Evolutionary conservation across 2,329 filamentous ascomycete species (phyloP).

Genomic region (Neonectria hederae): DNA sequence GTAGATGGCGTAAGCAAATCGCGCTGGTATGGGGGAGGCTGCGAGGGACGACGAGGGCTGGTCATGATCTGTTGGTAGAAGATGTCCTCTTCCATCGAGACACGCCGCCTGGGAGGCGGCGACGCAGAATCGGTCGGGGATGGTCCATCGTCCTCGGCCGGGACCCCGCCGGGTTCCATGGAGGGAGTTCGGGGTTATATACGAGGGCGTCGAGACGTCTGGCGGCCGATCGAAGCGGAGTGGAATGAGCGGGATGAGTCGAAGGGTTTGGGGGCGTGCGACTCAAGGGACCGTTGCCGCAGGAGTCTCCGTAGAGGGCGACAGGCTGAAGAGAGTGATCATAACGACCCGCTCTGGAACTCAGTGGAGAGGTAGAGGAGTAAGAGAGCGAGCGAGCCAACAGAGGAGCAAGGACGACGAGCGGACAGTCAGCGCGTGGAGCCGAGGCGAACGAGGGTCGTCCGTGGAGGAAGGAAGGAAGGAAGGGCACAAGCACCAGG

Average conservation of each 20-base stretch:
- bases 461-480: conserved; percentile 36
- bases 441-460: conserved; percentile 36
- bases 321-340: conserved; percentile 44
- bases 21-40: conserved; percentile 58
- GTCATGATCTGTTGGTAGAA: conserved; percentile 64
- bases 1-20: conserved; percentile 31
- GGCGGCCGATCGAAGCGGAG: conserved; percentile 35
- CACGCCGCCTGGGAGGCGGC: conserved; percentile 55
- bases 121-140: conserved; percentile 44
- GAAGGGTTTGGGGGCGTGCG: conserved; percentile 38
- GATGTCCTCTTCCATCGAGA: conserved; percentile 66
- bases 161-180: conserved; percentile 48
- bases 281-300: conserved; percentile 41
- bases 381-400: conserved; percentile 39
- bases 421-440: conserved; percentile 42
- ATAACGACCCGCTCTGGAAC: conserved; percentile 50
- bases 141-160: conserved; percentile 48
- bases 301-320: conserved; percentile 49
- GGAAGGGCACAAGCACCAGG: conserved; percentile 33
- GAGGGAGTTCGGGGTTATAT: conserved; percentile 41
- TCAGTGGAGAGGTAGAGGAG: conserved; percentile 42
- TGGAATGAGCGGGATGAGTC: conserved; percentile 35
- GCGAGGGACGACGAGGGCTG: conserved; percentile 54
- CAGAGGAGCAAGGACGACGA: conserved; percentile 34
- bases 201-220: conserved; percentile 31